phyloP scores from a whole-genome alignment of 1,284 basidiomycete genomes.

The Trichosporon coremiiforme region DNA sequence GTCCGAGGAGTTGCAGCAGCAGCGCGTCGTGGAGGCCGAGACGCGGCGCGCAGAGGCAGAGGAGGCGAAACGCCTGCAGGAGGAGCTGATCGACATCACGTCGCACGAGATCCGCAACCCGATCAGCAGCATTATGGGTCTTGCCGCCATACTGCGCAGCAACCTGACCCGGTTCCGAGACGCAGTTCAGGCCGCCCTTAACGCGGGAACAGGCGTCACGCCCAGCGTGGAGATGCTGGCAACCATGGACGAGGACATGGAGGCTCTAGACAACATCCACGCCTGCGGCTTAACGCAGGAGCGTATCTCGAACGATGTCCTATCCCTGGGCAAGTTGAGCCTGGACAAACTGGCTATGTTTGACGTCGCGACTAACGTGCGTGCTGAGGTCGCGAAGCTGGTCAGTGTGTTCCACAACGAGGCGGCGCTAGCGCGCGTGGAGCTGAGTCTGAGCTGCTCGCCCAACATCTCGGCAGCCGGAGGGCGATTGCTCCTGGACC shows the following conservation, averaged over 20 bases:
- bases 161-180: neutral
- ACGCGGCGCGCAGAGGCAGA: conserved; percentile 47
- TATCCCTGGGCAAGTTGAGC: conserved; percentile 57
- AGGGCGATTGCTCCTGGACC: conserved; percentile 45
- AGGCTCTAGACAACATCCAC: conserved; percentile 52
- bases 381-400: conserved; percentile 48
- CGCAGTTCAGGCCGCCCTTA: neutral
- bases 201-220: neutral
- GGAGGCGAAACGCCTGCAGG: conserved; percentile 49
- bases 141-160: neutral
- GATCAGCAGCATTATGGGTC: conserved; percentile 22
- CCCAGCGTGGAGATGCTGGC: conserved; percentile 46
- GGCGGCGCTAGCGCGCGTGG: conserved; percentile 53
- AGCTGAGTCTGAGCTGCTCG: conserved; percentile 33
- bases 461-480: conserved; percentile 21
- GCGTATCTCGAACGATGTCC: conserved; percentile 58
- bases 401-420: conserved; percentile 56
- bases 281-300: conserved; percentile 57
- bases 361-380: conserved; percentile 52
- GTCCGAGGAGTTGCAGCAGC: conserved; percentile 44
- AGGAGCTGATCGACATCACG: conserved; percentile 53
- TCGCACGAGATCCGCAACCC: conserved; percentile 52
- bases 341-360: conserved; percentile 52
- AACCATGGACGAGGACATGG: conserved; percentile 55
- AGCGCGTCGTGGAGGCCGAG: conserved; percentile 46